These are phyloP conservation scores for Chytriomyces sp. DNA, from an alignment of 192 early-diverging fungal species.

Conservation along the genomic window DNA sequence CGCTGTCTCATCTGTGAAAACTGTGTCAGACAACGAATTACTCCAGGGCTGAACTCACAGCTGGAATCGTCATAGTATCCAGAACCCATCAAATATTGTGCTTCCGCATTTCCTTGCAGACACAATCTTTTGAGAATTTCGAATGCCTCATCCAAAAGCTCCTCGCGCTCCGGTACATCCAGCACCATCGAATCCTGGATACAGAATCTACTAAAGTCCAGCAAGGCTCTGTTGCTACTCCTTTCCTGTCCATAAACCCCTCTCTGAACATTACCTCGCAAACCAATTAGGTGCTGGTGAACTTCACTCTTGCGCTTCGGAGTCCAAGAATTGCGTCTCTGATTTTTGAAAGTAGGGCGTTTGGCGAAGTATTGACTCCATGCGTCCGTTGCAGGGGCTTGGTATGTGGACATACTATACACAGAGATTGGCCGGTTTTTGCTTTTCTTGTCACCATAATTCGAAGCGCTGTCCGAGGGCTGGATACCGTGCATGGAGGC, in stretches of 20 bases:
- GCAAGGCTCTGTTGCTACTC: neutral
- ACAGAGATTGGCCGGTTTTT: neutral
- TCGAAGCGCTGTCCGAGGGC: constrained; percentile 21
- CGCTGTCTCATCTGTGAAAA: constrained; percentile 18
- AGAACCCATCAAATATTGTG: constrained; percentile 47
- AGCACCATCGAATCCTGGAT: constrained; percentile 20
- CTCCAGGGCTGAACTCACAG: constrained; percentile 20
- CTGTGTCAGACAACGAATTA: neutral
- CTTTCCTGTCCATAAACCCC: constrained; percentile 1
- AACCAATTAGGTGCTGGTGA: neutral
- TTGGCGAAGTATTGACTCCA: constrained; percentile 11
- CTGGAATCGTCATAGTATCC: constrained; percentile 51
- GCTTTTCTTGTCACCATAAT: neutral
- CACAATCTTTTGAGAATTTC: constrained; percentile 65
- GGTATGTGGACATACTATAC: neutral
- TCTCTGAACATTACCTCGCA: neutral
- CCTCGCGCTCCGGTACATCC: constrained; percentile 13
- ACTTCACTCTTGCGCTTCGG: neutral
- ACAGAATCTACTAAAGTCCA: constrained; percentile 22
- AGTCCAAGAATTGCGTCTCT: neutral
- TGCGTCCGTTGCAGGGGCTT: neutral
- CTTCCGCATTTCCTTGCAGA: constrained; percentile 63
- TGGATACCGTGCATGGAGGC: neutral
- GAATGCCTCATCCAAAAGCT: constrained; percentile 67
- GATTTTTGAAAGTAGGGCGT: constrained; percentile 17